Conservation (phyloP, 2,329 filamentous ascomycete genomes). For the Cordyceps tenuipes region DNA sequence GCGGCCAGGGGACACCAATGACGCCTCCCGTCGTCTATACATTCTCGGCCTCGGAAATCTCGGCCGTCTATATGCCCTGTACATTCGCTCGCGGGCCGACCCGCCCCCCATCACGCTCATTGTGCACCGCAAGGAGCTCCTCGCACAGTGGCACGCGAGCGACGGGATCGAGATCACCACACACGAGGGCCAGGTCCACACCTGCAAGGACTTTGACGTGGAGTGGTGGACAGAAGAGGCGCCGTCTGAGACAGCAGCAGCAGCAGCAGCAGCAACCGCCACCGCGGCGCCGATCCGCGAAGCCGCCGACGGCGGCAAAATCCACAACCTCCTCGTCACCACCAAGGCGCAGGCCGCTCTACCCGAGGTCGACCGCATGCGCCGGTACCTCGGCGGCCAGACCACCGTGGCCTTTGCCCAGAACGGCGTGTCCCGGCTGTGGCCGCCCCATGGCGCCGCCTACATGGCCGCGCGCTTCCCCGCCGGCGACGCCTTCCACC, state of each 20-base stretch:
- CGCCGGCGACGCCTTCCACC: constrained; percentile 46
- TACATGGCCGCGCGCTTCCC: constrained; percentile 36
- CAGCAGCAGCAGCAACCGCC: no score
- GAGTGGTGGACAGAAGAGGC: constrained; percentile 48
- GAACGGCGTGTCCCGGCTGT: constrained; percentile 71
- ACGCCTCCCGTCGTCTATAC: constrained; percentile 50
- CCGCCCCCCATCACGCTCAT: constrained; percentile 72
- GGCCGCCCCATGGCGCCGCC: constrained; percentile 41
- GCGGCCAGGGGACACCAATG: background rate
- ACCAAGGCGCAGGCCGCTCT: constrained; percentile 66
- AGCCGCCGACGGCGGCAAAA: constrained; percentile 32
- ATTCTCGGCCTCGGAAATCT: constrained; percentile 76
- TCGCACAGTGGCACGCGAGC: constrained; percentile 37
- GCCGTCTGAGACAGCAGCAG: constrained; percentile 13
- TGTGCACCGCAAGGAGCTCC: constrained; percentile 52
- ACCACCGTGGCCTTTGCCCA: constrained; percentile 80
- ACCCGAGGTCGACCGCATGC: constrained; percentile 49
- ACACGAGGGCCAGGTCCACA: constrained; percentile 24
- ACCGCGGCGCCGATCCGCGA: constrained; percentile 25
- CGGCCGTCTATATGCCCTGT: constrained; percentile 69
- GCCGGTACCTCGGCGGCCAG: constrained; percentile 49
- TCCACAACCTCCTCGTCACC: constrained; percentile 68
- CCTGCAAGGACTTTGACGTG: constrained; percentile 35
- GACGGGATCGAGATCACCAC: constrained; percentile 38
- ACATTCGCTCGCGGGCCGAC: constrained; percentile 48